Conservation (phyloP, 305 asterid species). For the Solanum aculeatissimum region DNA sequence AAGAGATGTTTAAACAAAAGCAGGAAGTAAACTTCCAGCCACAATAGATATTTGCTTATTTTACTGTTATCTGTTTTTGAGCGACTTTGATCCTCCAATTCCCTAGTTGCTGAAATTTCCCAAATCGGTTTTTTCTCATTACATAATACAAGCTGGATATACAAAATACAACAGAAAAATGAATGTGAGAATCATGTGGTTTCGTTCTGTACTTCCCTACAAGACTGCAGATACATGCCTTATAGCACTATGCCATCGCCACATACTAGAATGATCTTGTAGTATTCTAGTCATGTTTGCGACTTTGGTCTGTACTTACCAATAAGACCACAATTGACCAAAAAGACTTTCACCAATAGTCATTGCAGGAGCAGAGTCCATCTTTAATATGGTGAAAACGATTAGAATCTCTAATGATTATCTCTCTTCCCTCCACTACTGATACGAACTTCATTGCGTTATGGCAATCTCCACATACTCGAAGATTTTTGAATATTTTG, state of each 20-base stretch:
- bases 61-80: background rate
- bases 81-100: background rate
- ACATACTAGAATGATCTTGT: background rate
- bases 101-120: background rate
- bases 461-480: slow-evolving; percentile 93
- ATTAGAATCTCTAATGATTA: slow-evolving; percentile 76
- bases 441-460: slow-evolving; percentile 61
- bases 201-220: background rate
- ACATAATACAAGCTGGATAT: background rate
- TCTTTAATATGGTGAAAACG: slow-evolving; percentile 75
- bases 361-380: slow-evolving; percentile 81
- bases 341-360: slow-evolving; percentile 47
- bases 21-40: background rate
- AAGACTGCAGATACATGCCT: background rate
- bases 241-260: background rate
- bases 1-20: background rate
- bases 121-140: background rate
- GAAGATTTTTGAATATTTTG: slow-evolving; percentile 68
- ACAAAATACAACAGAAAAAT: background rate
- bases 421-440: slow-evolving; percentile 56
- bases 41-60: background rate
- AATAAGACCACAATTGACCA: background rate
- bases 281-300: background rate
- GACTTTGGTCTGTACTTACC: background rate
- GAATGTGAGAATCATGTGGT: background rate